Percentiles rank a stretch among this genome's conserved stretches.
phyloP scores from a whole-genome alignment of 768 basidiomycete species.

The Multifurca ochricompacta region DNA sequence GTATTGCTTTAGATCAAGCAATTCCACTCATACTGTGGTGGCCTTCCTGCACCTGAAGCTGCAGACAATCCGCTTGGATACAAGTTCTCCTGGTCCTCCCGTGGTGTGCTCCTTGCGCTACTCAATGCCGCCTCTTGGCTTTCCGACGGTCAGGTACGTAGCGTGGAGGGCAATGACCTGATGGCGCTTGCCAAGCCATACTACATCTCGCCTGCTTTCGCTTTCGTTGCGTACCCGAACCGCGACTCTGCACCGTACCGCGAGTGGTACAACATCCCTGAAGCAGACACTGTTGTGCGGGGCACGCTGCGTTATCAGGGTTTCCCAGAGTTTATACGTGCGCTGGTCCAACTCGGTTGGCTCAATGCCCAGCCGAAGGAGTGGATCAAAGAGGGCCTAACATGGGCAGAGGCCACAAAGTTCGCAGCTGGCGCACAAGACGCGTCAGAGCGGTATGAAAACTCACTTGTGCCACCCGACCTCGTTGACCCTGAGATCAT shows the following conservation, averaged over 20 bases:
- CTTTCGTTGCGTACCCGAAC: slow-evolving; percentile 96
- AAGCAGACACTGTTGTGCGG: slow-evolving; percentile 86
- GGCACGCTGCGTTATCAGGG: slow-evolving; percentile 94
- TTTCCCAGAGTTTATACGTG: slow-evolving; percentile 90
- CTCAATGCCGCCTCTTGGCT: slow-evolving; percentile 85
- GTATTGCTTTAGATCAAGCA: slow-evolving; percentile 65
- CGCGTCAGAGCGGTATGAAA: slow-evolving; percentile 55
- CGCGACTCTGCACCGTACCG: slow-evolving; percentile 87
- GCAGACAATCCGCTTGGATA: slow-evolving; percentile 95
- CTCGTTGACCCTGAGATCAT: not conserved
- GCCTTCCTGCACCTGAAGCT: slow-evolving; percentile 87
- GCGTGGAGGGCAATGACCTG: slow-evolving; percentile 71
- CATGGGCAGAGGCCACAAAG: slow-evolving; percentile 81
- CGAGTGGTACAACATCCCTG: slow-evolving; percentile 88
- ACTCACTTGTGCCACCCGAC: not conserved
- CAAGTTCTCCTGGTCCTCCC: slow-evolving; percentile 98
- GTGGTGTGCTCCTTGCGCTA: slow-evolving; percentile 90
- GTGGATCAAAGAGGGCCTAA: slow-evolving; percentile 66
- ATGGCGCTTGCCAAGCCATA: slow-evolving; percentile 91
- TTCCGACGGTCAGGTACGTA: slow-evolving; percentile 52
- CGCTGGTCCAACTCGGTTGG: slow-evolving; percentile 84
- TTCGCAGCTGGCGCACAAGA: slow-evolving; percentile 62
- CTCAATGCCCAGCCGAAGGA: slow-evolving; percentile 67
- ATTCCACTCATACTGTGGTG: slow-evolving; percentile 94
- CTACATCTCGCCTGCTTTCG: slow-evolving; percentile 92